phyloP scores from a whole-genome alignment of 129 eudicot species.

The Kitagawia praeruptora region DNA sequence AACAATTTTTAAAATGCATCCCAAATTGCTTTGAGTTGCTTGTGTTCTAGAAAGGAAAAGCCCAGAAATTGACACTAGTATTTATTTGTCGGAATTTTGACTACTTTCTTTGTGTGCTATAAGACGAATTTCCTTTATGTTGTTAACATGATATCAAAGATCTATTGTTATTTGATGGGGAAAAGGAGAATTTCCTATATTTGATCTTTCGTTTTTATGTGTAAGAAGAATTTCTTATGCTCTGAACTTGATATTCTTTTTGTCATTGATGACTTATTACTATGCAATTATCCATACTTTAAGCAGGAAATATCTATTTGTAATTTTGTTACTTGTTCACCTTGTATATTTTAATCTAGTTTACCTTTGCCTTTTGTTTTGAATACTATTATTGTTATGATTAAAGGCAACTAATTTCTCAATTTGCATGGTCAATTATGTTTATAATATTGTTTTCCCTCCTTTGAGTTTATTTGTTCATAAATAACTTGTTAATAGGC shows the following conservation, averaged over 20 bases:
- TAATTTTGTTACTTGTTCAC: background rate
- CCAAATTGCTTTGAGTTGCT: background rate
- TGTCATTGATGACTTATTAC: background rate
- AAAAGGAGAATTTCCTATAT: background rate
- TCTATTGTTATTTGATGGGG: background rate
- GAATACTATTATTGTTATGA: background rate
- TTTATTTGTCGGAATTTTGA: background rate
- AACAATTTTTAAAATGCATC: background rate
- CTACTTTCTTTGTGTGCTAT: background rate
- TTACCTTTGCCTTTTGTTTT: background rate
- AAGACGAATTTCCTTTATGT: background rate
- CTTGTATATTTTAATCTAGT: background rate
- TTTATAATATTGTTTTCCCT: background rate
- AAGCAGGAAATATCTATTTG: background rate
- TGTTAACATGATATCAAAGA: background rate
- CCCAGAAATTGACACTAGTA: background rate
- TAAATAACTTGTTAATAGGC: background rate
- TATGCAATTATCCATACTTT: background rate
- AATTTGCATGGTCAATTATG: background rate
- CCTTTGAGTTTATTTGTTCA: background rate
- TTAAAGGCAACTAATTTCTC: background rate
- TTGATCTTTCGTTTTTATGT: background rate
- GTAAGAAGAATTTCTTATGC: background rate
- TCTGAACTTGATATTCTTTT: background rate
- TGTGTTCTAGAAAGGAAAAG: background rate